phyloP scores from a whole-genome alignment of 805 yeast species.

The Candida ponderosae region DNA sequence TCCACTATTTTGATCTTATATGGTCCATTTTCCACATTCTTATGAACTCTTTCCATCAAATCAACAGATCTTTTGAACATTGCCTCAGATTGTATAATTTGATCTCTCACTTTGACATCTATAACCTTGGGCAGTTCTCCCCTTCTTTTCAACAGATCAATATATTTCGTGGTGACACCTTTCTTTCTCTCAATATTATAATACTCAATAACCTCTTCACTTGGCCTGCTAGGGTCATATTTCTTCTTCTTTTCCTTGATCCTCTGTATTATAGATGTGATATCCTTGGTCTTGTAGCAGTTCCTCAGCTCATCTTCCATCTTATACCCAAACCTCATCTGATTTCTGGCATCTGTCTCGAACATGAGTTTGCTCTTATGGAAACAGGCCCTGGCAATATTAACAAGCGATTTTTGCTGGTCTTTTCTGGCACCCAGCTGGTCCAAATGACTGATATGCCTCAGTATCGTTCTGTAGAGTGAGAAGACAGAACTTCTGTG shows the following conservation, averaged over 20 bases:
- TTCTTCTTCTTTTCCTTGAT: not conserved
- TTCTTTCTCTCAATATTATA: slow-evolving; percentile 10
- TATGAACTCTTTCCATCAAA: slow-evolving; percentile 3
- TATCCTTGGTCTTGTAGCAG: not conserved
- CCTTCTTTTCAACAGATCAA: slow-evolving; percentile 3
- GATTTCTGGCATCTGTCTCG: not conserved
- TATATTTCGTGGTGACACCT: slow-evolving; percentile 4
- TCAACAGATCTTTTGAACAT: slow-evolving; percentile 10
- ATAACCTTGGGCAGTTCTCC: slow-evolving; percentile 12
- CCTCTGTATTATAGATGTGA: not conserved
- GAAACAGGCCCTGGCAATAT: slow-evolving; percentile 1
- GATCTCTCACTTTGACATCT: slow-evolving; percentile 9
- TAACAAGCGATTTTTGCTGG: not conserved
- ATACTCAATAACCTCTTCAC: not conserved
- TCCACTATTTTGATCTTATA: slow-evolving; percentile 10
- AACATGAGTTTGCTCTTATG: slow-evolving; percentile 6
- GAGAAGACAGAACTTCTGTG: slow-evolving; percentile 22
- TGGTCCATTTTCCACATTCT: slow-evolving; percentile 9
- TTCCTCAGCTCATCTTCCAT: slow-evolving; percentile 9
- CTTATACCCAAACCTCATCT: slow-evolving; percentile 5
- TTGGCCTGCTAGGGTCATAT: not conserved
- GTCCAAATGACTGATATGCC: slow-evolving; percentile 15
- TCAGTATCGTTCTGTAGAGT: slow-evolving; percentile 22
- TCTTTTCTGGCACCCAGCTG: not conserved
- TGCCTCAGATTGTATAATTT: slow-evolving; percentile 14